A percentile compares a stretch with the other conserved stretches of the same genome.
phyloP scores from a whole-genome alignment of 768 basidiomycete genomes.

The Nidula microcarpa region DNA sequence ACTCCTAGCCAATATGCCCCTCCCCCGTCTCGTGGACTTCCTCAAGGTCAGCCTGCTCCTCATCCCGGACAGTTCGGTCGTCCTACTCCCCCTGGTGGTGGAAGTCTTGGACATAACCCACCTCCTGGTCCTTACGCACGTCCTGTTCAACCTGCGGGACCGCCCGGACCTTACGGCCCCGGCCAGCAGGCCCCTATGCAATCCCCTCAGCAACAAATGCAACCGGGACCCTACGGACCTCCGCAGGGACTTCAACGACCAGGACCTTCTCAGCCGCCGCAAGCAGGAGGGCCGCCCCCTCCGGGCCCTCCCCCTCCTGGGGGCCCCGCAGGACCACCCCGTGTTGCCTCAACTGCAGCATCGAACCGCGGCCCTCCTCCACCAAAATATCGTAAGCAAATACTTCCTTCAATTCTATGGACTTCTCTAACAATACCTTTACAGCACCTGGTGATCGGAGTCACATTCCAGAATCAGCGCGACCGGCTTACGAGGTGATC shows the following conservation, averaged over 20 bases:
- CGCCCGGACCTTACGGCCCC: conserved; percentile 20
- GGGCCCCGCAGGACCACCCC: conserved; percentile 24
- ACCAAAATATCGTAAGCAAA: conserved; percentile 23
- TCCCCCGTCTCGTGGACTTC: conserved; percentile 36
- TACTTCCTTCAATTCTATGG: conserved; percentile 1
- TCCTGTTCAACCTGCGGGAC: conserved; percentile 19
- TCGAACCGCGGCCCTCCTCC: conserved; percentile 11
- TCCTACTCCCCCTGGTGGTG: conserved; percentile 29
- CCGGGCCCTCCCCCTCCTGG: conserved; percentile 13
- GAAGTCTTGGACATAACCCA: conserved; percentile 10
- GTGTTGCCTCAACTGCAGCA: conserved; percentile 14
- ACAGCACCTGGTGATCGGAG: conserved; percentile 85
- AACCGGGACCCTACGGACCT: conserved; percentile 36
- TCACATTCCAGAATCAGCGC: conserved; percentile 77
- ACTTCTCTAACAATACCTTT: conserved; percentile 33
- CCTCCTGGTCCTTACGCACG: conserved; percentile 27
- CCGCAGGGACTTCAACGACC: conserved; percentile 31
- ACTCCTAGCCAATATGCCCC: conserved; percentile 49
- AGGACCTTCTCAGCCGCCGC: conserved; percentile 13
- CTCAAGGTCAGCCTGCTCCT: conserved; percentile 42
- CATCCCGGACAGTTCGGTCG: conserved; percentile 34
- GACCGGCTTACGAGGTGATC: conserved; percentile 66
- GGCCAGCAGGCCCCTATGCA: background rate
- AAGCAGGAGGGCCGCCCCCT: conserved; percentile 24
- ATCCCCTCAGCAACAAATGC: conserved; percentile 17